These are phyloP conservation scores for Phytopythium litorale DNA, from an alignment of 352 stramenopile genomes.

Conservation along the genomic window DNA sequence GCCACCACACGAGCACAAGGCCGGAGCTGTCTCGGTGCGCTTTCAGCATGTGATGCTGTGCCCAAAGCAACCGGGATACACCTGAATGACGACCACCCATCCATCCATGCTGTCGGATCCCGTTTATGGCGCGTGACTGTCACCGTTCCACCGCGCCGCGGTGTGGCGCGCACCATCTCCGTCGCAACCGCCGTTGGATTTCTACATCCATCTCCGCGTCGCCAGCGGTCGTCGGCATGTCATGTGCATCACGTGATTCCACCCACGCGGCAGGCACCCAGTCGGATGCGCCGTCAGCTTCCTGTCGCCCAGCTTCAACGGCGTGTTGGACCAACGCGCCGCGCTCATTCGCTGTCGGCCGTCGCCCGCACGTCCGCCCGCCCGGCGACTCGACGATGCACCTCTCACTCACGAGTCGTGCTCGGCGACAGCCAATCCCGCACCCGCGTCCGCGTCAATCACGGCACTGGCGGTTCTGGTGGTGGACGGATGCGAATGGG, in stretches of 20 bases:
- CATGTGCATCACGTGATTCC: not conserved
- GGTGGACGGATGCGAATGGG: not conserved
- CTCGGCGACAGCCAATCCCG: conserved; percentile 2
- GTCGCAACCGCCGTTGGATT: not conserved
- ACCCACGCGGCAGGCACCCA: not conserved
- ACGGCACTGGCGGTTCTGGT: not conserved
- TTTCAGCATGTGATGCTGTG: not conserved
- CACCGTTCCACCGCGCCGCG: no score
- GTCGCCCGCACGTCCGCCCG: not conserved
- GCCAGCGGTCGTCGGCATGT: not conserved
- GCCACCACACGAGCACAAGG: not conserved
- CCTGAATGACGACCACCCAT: not conserved
- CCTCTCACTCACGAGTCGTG: not conserved
- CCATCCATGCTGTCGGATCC: not conserved
- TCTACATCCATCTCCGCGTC: not conserved
- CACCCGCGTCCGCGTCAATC: not conserved
- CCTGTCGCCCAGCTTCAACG: conserved; percentile 2
- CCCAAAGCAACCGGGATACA: not conserved
- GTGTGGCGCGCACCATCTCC: not conserved
- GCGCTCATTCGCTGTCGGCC: conserved; percentile 4
- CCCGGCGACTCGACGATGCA: not conserved
- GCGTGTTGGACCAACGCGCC: not conserved
- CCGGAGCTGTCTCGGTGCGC: not conserved
- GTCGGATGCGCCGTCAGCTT: not conserved
- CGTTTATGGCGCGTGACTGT: not conserved